These are phyloP conservation scores for Rhodotorula paludigena DNA, from an alignment of 768 basidiomycete genomes.

Conservation along the genomic window DNA sequence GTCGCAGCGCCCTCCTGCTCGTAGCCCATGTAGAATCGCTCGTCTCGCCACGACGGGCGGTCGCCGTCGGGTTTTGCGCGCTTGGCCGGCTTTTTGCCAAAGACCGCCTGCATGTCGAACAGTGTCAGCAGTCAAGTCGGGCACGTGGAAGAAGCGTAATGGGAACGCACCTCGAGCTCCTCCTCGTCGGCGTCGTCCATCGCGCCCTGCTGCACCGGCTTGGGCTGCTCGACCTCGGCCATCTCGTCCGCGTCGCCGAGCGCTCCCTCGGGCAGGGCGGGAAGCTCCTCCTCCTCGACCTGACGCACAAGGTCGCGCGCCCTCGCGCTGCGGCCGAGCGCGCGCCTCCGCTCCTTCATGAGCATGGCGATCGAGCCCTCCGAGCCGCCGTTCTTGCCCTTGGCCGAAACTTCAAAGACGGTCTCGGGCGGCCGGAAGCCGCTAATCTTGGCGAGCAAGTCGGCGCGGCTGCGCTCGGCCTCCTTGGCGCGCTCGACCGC, in stretches of 20 bases:
- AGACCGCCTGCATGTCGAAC: slow-evolving; percentile 56
- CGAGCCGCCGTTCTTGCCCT: slow-evolving; percentile 63
- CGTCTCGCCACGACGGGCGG: slow-evolving; percentile 61
- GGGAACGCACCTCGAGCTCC: slow-evolving; percentile 22
- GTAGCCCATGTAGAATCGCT: slow-evolving; percentile 87
- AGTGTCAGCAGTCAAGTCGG: background rate
- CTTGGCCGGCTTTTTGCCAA: slow-evolving; percentile 56
- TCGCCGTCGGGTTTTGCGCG: slow-evolving; percentile 39
- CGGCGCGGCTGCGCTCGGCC: slow-evolving; percentile 59
- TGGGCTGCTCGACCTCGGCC: slow-evolving; percentile 53
- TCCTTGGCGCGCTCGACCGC: slow-evolving; percentile 32
- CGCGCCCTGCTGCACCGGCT: background rate
- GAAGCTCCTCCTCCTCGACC: slow-evolving; percentile 36
- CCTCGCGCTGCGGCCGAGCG: slow-evolving; percentile 55
- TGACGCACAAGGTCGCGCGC: slow-evolving; percentile 22
- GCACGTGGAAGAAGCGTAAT: background rate
- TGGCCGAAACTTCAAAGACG: slow-evolving; percentile 78
- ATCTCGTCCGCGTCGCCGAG: slow-evolving; percentile 44
- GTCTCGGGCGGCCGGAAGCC: slow-evolving; percentile 83
- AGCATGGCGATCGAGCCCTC: slow-evolving; percentile 57
- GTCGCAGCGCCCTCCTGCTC: slow-evolving; percentile 78
- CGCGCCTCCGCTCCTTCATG: slow-evolving; percentile 83
- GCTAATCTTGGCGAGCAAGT: slow-evolving; percentile 67
- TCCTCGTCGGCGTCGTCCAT: slow-evolving; percentile 21
- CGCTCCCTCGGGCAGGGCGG: slow-evolving; percentile 43